phyloP scores from a whole-genome alignment of 768 basidiomycete genomes.

The Boletus rubropictus region DNA sequence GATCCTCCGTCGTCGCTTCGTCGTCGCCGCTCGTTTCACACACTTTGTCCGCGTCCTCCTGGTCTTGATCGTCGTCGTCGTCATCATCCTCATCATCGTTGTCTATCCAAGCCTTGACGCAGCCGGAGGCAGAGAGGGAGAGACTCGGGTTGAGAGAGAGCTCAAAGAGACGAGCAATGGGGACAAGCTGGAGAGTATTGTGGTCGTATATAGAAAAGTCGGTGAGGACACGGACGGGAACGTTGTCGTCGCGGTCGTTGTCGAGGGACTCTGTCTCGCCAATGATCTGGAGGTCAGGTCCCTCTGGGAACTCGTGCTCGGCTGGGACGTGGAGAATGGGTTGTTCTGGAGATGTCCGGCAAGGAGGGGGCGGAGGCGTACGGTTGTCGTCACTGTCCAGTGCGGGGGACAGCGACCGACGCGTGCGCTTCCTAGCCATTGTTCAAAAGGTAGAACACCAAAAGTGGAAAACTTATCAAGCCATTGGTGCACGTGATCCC shows the following conservation, averaged over 20 bases:
- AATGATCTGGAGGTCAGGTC: conserved; percentile 36
- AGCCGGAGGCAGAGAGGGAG: conserved; percentile 35
- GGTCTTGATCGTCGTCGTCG: conserved; percentile 18
- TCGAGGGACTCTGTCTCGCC: conserved; percentile 37
- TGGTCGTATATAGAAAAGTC: conserved; percentile 51
- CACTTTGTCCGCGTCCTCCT: conserved; percentile 16
- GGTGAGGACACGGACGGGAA: conserved; percentile 53
- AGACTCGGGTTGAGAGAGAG: conserved; percentile 17
- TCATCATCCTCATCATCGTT: conserved; percentile 27
- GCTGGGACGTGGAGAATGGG: conserved; percentile 12
- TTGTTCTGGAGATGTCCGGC: conserved; percentile 3
- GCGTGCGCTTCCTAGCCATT: conserved; percentile 25
- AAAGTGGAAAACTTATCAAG: not conserved
- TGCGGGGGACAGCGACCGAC: conserved; percentile 16
- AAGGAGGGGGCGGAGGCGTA: conserved; percentile 6
- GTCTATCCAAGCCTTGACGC: conserved; percentile 35
- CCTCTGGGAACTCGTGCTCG: conserved; percentile 36
- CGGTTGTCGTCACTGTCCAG: conserved; percentile 17
- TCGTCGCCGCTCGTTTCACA: conserved; percentile 1
- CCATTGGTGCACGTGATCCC: conserved; percentile 10
- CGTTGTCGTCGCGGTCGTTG: conserved; percentile 26
- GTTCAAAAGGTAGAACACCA: conserved; percentile 5
- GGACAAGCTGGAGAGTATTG: conserved; percentile 34
- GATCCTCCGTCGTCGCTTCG: conserved; percentile 2
- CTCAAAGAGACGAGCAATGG: conserved; percentile 36